Conservation (phyloP, 2,329 filamentous ascomycete genomes). For the Fusarium gaditjirri region DNA sequence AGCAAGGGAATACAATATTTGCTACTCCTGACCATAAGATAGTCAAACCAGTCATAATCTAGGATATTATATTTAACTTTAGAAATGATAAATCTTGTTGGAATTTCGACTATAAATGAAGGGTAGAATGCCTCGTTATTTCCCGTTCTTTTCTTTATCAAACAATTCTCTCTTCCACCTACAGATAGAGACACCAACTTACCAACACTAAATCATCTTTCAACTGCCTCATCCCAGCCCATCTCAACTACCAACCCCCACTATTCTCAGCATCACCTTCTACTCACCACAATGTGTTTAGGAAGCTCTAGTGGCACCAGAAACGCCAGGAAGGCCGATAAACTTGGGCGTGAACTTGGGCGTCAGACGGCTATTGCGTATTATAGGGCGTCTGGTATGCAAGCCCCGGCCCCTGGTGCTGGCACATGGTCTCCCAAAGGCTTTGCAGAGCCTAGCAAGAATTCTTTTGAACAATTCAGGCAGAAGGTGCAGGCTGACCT, state of each 20-base stretch:
- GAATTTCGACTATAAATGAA: not conserved
- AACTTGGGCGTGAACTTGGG: not conserved
- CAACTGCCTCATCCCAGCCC: not conserved
- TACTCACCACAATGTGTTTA: not conserved
- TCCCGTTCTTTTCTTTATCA: not conserved
- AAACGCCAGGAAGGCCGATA: not conserved
- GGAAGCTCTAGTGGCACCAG: not conserved
- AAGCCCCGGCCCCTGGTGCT: too few relatives aligned
- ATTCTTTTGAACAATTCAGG: not conserved
- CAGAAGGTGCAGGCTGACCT: not conserved
- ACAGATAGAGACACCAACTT: not conserved
- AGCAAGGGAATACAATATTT: not conserved
- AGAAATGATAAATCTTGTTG: not conserved
- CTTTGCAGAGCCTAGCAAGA: not conserved
- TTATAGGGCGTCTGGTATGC: too few relatives aligned
- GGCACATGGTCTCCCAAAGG: not conserved
- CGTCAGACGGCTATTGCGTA: not conserved
- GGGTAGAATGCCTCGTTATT: not conserved
- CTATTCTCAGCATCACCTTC: too few relatives aligned
- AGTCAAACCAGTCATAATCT: not conserved
- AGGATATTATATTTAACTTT: not conserved
- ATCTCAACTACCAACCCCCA: not conserved
- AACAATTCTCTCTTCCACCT: not conserved
- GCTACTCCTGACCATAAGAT: not conserved
- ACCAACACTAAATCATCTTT: not conserved